Percentiles rank a stretch among this genome's conserved stretches.
These are phyloP conservation scores for Botrytis byssoidea DNA, from an alignment of 2,329 filamentous ascomycete species.

Conservation along the genomic window DNA sequence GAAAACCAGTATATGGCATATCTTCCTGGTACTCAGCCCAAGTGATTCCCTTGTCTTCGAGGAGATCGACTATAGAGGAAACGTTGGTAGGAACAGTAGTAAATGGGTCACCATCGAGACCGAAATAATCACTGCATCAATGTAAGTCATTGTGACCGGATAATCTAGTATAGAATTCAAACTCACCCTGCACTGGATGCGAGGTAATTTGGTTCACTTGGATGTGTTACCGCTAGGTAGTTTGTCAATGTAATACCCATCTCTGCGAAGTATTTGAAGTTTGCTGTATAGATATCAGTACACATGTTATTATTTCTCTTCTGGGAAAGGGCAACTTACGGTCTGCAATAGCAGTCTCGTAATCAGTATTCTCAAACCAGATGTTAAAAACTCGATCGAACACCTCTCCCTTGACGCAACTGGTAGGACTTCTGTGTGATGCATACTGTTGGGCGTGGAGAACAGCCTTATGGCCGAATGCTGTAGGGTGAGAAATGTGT, in stretches of 20 bases:
- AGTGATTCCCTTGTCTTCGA: conserved; percentile 61
- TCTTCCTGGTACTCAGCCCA: conserved; percentile 78
- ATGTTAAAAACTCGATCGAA: conserved; percentile 73
- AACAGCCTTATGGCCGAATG: conserved; percentile 51
- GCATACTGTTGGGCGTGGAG: conserved; percentile 59
- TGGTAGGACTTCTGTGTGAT: conserved; percentile 58
- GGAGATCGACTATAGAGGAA: conserved; percentile 65
- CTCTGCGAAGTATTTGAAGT: conserved; percentile 55
- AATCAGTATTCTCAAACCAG: conserved; percentile 78
- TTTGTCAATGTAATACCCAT: conserved; percentile 62
- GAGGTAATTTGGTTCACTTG: conserved; percentile 74
- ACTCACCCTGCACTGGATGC: conserved; percentile 57
- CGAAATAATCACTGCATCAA: conserved; percentile 53
- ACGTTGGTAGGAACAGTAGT: conserved; percentile 58
- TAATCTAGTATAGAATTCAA: background rate
- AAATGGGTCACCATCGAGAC: conserved; percentile 68
- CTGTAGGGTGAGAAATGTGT: conserved; percentile 41
- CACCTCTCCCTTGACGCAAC: conserved; percentile 64
- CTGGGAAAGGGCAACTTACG: conserved; percentile 45
- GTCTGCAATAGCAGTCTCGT: conserved; percentile 61
- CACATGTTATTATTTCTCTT: conserved; percentile 27
- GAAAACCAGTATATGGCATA: conserved; percentile 71
- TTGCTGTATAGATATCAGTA: conserved; percentile 43
- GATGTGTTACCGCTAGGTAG: conserved; percentile 65
- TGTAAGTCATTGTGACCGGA: background rate